Evolutionary conservation across 345 rosid species (phyloP), one percentile per base, ranked within the genome.

Genomic region (Streptanthus diversifolius): DNA sequence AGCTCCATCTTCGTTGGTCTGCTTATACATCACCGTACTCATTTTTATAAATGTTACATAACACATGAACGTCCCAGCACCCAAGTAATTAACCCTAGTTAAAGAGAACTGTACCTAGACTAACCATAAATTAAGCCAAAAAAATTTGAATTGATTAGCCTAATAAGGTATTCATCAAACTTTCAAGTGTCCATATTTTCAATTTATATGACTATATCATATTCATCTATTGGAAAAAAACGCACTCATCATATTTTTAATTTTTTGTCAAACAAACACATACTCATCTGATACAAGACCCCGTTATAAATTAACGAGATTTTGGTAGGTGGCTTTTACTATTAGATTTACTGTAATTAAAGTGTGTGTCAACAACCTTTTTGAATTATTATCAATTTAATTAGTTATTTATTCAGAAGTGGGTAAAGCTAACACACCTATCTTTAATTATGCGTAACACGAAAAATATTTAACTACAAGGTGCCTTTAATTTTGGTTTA

Each of bases 381-480:
- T 68, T 60, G 74, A 68, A 68, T 32, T 53, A 33, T 75, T 51
- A 51, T 49, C 57, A 61, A 32, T 61, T 41, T 68, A 51, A 68
- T 75, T 61, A 59, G 30, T 75, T 59, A 8, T 68, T 40, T 51
- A 52, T 17, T 22, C 39, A 49, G 54, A 35, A 75, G 79, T 75
- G 69, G 79, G 73, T 75, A 75, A 75, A 75, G 68, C 79, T 68
- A 68, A 68, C 79, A 67, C 48, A 75, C 61, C 69, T 57, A 75
- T 69, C 51, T 18, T 40, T 25, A 25, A 25, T 25, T 25, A 25
- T 25, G 27, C 4, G 2, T 25, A 25, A 25, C 2, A 25, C 27
- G 3, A 25, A 30, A 30, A 4, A 30, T 45, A 40, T 19, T 47
- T 21, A 48, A 22, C 7, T 30, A 27, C 1, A 3, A n/a, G 9